Evolutionary conservation across 805 yeast genomes (phyloP).

Genomic region (Saccharomyces kudriavzevii): DNA sequence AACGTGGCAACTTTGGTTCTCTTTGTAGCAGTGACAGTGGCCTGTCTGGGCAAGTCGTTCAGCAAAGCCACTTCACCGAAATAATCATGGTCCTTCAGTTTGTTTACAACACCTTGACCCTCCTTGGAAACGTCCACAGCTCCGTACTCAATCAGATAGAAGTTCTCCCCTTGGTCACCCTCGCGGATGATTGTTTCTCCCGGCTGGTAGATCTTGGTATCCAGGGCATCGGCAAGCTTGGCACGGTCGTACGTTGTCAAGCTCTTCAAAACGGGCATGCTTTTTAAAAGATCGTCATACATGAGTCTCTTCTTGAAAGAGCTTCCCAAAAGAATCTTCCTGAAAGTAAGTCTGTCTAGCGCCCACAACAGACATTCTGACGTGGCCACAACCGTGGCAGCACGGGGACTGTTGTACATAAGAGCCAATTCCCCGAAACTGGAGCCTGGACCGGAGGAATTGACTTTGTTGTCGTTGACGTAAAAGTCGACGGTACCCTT

Average conservation of each 20-base stretch:
- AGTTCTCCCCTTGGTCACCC: slow-evolving; percentile 78
- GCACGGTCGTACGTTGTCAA: slow-evolving; percentile 76
- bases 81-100: slow-evolving; percentile 74
- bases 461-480: slow-evolving; percentile 59
- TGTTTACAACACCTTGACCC: slow-evolving; percentile 51
- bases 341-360: slow-evolving; percentile 84
- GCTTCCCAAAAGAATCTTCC: slow-evolving; percentile 82
- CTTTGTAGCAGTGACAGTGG: slow-evolving; percentile 74
- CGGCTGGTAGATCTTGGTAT: slow-evolving; percentile 59
- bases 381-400: slow-evolving; percentile 79
- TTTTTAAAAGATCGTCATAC: slow-evolving; percentile 82
- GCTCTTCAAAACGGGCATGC: slow-evolving; percentile 65
- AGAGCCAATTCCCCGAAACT: slow-evolving; percentile 95
- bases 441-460: slow-evolving; percentile 74
- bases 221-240: slow-evolving; percentile 89
- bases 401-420: slow-evolving; percentile 96
- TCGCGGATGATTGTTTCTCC: slow-evolving; percentile 74
- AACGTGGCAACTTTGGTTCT: slow-evolving; percentile 82
- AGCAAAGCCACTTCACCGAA: slow-evolving; percentile 94
- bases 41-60: slow-evolving; percentile 88
- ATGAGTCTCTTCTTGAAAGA: slow-evolving; percentile 83
- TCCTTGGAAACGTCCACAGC: slow-evolving; percentile 62
- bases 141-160: slow-evolving; percentile 73
- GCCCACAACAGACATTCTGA: slow-evolving; percentile 81
- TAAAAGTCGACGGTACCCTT: slow-evolving; percentile 74